Conservation (phyloP, 495 filamentous ascomycete genomes). For the Aspergillus heteromorphus region DNA sequence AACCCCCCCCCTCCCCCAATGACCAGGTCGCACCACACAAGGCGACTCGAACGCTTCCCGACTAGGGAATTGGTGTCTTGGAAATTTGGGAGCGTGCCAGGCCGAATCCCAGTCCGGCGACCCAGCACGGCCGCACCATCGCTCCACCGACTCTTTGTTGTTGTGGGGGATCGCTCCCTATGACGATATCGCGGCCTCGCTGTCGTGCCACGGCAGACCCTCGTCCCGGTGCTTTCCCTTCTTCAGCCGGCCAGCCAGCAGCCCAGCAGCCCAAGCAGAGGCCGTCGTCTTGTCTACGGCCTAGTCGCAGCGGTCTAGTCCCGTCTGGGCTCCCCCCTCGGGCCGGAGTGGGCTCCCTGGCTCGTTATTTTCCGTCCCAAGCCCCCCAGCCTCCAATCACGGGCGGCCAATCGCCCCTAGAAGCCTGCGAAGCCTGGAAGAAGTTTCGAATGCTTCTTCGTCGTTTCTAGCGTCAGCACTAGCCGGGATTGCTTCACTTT, state of each 20-base stretch:
- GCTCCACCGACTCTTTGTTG: not conserved
- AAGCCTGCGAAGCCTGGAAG: slow-evolving; percentile 19
- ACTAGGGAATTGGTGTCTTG: not conserved
- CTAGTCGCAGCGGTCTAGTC: not conserved
- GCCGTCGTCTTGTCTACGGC: not conserved
- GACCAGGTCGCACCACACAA: not conserved
- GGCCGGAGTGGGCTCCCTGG: not conserved
- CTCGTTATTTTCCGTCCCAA: not conserved
- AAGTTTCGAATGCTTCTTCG: slow-evolving; percentile 17
- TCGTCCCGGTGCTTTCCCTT: not conserved
- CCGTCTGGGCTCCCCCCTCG: not conserved
- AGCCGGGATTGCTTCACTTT: slow-evolving; percentile 12
- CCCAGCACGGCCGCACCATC: not conserved
- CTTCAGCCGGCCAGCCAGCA: not conserved
- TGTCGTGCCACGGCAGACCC: not conserved
- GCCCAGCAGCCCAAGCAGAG: too few species aligned
- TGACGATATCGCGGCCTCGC: not conserved
- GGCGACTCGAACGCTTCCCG: not conserved
- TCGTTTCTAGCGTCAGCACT: slow-evolving; percentile 21
- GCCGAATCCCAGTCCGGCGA: not conserved
- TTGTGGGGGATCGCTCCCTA: slow-evolving; percentile 3
- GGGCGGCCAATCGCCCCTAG: slow-evolving; percentile 4
- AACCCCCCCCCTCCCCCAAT: not conserved
- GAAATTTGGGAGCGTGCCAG: not conserved
- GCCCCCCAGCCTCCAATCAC: not conserved